phyloP scores from a whole-genome alignment of 352 stramenopile genomes.

The Phytopythium mirpurense region DNA sequence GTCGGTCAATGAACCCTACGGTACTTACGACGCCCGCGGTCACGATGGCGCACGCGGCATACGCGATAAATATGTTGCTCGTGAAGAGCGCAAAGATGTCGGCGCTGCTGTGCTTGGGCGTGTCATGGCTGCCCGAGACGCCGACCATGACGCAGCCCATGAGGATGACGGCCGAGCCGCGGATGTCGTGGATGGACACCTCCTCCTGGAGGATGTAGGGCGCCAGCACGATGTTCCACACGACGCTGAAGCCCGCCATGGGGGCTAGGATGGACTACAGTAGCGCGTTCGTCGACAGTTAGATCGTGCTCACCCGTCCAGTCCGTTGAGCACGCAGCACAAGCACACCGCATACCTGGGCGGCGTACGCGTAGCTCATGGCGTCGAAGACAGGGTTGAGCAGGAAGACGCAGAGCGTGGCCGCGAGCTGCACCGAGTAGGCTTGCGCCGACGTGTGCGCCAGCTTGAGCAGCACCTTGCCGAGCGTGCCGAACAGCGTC shows the following conservation, averaged over 20 bases:
- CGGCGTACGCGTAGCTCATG: constrained; percentile 83
- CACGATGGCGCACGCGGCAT: constrained; percentile 39
- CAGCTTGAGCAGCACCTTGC: constrained; percentile 86
- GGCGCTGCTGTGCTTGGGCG: constrained; percentile 61
- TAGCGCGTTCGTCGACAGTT: not conserved
- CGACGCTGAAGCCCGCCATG: constrained; percentile 84
- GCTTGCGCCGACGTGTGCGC: constrained; percentile 61
- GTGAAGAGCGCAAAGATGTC: constrained; percentile 81
- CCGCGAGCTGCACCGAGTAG: constrained; percentile 52
- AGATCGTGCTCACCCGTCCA: too few species aligned
- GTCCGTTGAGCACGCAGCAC: too few species aligned
- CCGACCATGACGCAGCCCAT: constrained; percentile 70
- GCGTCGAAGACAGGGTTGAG: constrained; percentile 84
- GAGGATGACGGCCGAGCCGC: constrained; percentile 71
- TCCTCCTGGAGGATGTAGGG: constrained; percentile 80
- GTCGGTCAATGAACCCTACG: too few species aligned
- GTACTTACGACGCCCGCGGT: constrained; percentile 38
- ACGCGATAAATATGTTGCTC: constrained; percentile 67
- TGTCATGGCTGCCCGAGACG: constrained; percentile 76
- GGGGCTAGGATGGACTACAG: constrained; percentile 79
- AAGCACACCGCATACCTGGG: too few species aligned
- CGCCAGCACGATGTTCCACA: constrained; percentile 85
- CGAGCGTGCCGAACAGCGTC: constrained; percentile 81
- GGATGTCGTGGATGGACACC: constrained; percentile 65
- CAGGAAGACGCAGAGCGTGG: constrained; percentile 75